A percentile compares a stretch with the other conserved stretches of the same genome.
Evolutionary conservation across 2,329 filamentous ascomycete species (phyloP).

Genomic region (Phoma sp.): DNA sequence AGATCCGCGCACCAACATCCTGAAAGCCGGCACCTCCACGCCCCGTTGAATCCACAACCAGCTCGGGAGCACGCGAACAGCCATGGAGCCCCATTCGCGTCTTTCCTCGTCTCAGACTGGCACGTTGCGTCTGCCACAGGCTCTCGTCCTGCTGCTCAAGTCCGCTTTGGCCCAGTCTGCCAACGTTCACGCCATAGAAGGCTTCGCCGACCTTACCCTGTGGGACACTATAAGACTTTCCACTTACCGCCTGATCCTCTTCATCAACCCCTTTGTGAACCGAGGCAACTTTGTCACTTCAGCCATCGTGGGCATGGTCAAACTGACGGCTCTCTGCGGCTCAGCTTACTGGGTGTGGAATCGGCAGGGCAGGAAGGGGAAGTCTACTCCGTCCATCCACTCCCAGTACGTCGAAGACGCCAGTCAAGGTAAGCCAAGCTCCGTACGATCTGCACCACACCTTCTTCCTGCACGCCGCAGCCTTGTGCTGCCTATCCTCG

Average conservation of each 20-base stretch:
- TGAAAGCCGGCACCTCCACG: conserved; percentile 29
- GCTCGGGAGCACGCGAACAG: conserved; percentile 36
- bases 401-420: conserved; percentile 30
- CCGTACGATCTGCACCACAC: conserved; percentile 14
- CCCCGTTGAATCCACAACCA: conserved; percentile 46
- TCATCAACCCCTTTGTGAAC: conserved; percentile 35
- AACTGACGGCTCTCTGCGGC: conserved; percentile 46
- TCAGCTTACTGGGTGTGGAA: conserved; percentile 46
- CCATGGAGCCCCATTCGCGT: conserved; percentile 48
- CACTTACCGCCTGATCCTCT: conserved; percentile 25
- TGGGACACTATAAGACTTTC: conserved; percentile 38
- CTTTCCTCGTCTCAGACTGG: conserved; percentile 35
- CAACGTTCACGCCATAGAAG: conserved; percentile 31
- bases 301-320: conserved; percentile 48
- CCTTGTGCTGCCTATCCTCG: conserved; percentile 2
- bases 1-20: conserved; percentile 27
- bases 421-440: conserved; percentile 33
- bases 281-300: conserved; percentile 24
- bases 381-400: conserved; percentile 23
- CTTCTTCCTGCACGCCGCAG: conserved; percentile 14
- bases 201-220: conserved; percentile 33
- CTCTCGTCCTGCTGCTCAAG: conserved; percentile 43
- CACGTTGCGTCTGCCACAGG: conserved; percentile 47
- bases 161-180: conserved; percentile 33
- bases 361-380: conserved; percentile 27